These are phyloP conservation scores for Tylopilus vinaceipallidus DNA, from an alignment of 768 basidiomycete species.

Conservation along the genomic window DNA sequence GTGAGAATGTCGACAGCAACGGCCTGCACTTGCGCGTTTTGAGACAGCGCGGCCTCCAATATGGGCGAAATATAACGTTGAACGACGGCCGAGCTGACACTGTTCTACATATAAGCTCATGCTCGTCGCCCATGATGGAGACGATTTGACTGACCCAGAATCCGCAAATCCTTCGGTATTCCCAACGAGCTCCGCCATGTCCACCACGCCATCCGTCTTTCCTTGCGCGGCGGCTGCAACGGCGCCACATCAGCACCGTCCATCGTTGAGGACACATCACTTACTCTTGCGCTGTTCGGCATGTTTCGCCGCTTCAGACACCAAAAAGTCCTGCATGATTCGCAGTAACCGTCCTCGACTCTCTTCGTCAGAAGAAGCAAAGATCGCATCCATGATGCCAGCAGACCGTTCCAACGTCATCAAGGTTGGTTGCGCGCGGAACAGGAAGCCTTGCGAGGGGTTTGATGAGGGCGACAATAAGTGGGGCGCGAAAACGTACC, in stretches of 20 bases:
- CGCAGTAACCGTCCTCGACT: constrained; percentile 70
- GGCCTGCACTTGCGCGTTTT: constrained; percentile 66
- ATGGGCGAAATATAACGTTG: constrained; percentile 89
- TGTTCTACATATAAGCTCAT: constrained; percentile 32
- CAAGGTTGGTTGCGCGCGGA: constrained; percentile 86
- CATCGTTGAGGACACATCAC: not conserved
- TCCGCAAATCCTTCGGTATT: constrained; percentile 96
- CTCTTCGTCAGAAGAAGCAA: constrained; percentile 71
- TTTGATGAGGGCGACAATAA: not conserved
- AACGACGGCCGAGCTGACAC: constrained; percentile 91
- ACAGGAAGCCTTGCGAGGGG: constrained; percentile 69
- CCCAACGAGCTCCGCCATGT: constrained; percentile 93
- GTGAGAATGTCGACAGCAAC: constrained; percentile 88
- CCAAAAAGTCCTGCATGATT: constrained; percentile 90
- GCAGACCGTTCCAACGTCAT: constrained; percentile 83
- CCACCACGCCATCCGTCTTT: constrained; percentile 46
- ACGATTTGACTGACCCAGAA: constrained; percentile 70
- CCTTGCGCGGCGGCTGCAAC: constrained; percentile 18
- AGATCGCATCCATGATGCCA: constrained; percentile 86
- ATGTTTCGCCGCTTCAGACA: constrained; percentile 80
- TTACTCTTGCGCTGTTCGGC: constrained; percentile 66
- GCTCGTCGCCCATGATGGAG: not conserved
- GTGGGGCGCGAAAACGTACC: constrained; percentile 45
- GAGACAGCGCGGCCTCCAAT: constrained; percentile 75
- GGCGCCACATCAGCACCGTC: not conserved